Percentiles rank a stretch among this genome's conserved stretches.
Evolutionary conservation across 202 grass and related monocot species (phyloP).

Genomic region (Hordeum pubiflorum): DNA sequence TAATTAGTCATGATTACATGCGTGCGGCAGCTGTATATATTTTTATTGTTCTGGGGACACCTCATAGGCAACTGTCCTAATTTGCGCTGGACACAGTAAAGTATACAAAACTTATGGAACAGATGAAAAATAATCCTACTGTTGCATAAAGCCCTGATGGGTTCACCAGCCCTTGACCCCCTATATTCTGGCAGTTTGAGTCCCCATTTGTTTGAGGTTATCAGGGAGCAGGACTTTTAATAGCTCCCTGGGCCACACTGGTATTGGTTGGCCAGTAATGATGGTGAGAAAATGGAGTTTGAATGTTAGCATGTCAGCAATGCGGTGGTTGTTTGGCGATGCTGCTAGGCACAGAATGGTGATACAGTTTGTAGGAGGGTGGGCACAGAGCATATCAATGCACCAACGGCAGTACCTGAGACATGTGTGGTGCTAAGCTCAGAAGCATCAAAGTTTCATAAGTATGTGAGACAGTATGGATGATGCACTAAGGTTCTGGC

Average conservation of each 20-base stretch:
- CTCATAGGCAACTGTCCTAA: neutral
- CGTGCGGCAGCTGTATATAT: neutral
- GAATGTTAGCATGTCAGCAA: neutral
- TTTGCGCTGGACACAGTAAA: neutral
- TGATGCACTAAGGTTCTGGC: neutral
- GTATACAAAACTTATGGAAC: no score
- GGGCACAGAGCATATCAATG: neutral
- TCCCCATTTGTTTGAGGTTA: neutral
- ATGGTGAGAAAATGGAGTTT: neutral
- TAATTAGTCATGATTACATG: neutral
- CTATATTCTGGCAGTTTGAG: no score
- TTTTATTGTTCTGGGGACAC: conserved; percentile 5
- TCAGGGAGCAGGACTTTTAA: neutral
- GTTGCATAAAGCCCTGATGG: no score
- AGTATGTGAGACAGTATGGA: neutral
- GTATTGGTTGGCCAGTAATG: neutral
- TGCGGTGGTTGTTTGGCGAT: neutral
- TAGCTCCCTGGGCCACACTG: neutral
- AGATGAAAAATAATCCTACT: no score
- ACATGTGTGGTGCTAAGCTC: no score
- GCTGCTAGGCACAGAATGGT: neutral
- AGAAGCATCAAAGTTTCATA: no score
- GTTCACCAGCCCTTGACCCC: no score
- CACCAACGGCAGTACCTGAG: neutral
- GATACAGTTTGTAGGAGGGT: neutral